These are phyloP conservation scores for Ceratocystis papillata DNA, from an alignment of 2,329 filamentous ascomycete species.

Conservation along the genomic window DNA sequence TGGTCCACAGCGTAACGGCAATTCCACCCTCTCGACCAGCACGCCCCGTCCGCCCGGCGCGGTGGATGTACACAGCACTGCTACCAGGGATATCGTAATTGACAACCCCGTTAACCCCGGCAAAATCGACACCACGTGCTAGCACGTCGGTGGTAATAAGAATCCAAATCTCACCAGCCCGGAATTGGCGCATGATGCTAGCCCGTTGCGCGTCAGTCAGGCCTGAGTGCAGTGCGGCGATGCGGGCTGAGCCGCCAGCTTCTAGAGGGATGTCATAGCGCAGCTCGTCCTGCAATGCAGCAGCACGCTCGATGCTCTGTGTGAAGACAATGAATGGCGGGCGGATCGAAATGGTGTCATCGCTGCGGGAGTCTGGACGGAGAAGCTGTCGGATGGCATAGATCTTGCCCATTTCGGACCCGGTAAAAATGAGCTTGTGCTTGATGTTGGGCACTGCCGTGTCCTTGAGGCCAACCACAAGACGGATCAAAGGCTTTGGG, in stretches of 20 bases:
- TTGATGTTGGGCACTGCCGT: constrained; percentile 85
- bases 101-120: constrained; percentile 87
- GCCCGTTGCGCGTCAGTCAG: constrained; percentile 66
- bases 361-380: constrained; percentile 49
- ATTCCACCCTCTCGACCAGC: constrained; percentile 80
- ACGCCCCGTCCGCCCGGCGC: constrained; percentile 80
- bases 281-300: constrained; percentile 77
- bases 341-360: constrained; percentile 51
- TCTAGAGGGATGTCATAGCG: constrained; percentile 87
- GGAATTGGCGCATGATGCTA: constrained; percentile 77
- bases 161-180: constrained; percentile 88
- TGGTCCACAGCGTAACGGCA: constrained; percentile 88
- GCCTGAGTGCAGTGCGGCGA: constrained; percentile 82
- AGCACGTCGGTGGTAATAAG: constrained; percentile 92
- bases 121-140: constrained; percentile 85
- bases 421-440: constrained; percentile 82
- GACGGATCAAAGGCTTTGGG: constrained; percentile 54
- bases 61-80: constrained; percentile 81
- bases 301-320: constrained; percentile 84
- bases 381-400: constrained; percentile 82
- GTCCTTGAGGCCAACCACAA: constrained; percentile 95
- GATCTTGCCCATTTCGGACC: constrained; percentile 86
- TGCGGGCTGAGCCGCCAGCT: constrained; percentile 71
- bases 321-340: constrained; percentile 94
- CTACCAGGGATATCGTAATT: constrained; percentile 97